Base-by-base conservation (phyloP, 202 grass and related monocot genomes). In the Carex sylvatica region DNA sequence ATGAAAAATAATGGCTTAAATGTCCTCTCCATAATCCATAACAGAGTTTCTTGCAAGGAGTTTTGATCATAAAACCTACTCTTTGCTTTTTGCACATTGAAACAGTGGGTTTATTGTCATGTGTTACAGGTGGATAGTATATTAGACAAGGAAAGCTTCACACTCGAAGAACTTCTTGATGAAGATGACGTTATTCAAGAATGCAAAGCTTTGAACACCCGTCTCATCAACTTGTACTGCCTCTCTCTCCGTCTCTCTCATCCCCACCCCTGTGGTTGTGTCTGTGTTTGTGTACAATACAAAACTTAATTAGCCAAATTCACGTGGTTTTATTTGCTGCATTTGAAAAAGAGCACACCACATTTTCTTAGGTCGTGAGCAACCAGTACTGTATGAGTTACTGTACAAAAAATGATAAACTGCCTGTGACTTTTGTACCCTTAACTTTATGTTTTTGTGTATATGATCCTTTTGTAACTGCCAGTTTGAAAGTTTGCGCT, bases 101-200 rank as follows among this genome's bases (percentile, higher is more conserved):
- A 65, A 63, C 64, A 33, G 23, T 82, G 81, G 71, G 60, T 82
- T 64, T 55, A 55, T 75, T 36, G 42, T 83, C 54, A 82, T 62
- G 74, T 80, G 24, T 73, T 87, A 31, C 82, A 97, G 94, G 94
- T 97, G 89, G 94, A 97, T 84, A 94, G 89, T 79, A 97, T 97
- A 83, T 86, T 97, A 59, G 94, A 97, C 84, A 97, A 97, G 90
- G 94, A 94, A 86, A 97, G 88, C 88, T 97, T 94, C 86, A 97
- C 89, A 23, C 76, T 97, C 53, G 94, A 94, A 87, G 94, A 97
- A 80, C 94, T 97, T 86, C 94, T 97, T 63, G 94, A 97, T 10
- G 94, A 97, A 86, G 94, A 97, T 83, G 94, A 97, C 79, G 92
- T 97, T 81, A 97, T 97, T 90, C 94, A 97, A 86, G 94, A 97